Conservation (phyloP, 441 rosid genomes). For the Erodium moschatum region DNA sequence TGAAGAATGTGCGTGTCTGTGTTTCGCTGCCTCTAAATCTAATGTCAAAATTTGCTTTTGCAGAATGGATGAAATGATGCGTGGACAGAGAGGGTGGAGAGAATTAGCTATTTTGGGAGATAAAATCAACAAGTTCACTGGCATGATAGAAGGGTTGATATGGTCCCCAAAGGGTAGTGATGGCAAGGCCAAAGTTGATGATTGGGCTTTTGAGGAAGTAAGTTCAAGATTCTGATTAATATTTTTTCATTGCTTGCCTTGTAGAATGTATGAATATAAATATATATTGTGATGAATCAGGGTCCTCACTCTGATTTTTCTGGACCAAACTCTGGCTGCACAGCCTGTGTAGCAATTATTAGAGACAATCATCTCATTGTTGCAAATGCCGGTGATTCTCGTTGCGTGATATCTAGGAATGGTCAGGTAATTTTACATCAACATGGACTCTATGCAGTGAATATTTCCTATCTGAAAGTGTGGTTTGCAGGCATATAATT, state of each 20-base stretch:
- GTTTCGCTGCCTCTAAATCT: background rate
- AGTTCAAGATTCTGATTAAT: background rate
- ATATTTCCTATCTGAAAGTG: constrained; percentile 12
- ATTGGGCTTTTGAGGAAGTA: constrained; percentile 81
- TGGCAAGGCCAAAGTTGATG: constrained; percentile 33
- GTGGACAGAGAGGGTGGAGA: constrained; percentile 94
- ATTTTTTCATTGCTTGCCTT: background rate
- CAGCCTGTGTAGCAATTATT: constrained; percentile 78
- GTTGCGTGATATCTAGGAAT: constrained; percentile 74
- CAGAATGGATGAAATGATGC: constrained; percentile 99
- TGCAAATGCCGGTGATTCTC: constrained; percentile 93
- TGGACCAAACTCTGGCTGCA: constrained; percentile 71
- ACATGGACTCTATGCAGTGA: background rate
- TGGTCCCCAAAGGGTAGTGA: constrained; percentile 71
- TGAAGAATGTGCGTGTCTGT: too few relatives aligned
- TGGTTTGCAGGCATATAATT: constrained; percentile 55
- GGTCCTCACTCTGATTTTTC: constrained; percentile 81
- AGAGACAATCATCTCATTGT: constrained; percentile 54
- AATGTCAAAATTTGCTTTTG: constrained; percentile 4
- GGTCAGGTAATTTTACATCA: constrained; percentile 53
- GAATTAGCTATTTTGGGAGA: constrained; percentile 81
- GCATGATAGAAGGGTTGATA: constrained; percentile 87
- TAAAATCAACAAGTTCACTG: constrained; percentile 68
- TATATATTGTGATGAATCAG: constrained; percentile 26
- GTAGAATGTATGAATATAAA: background rate